Evolutionary conservation across 768 basidiomycete species (phyloP).

Genomic region (Podaxis sp.): DNA sequence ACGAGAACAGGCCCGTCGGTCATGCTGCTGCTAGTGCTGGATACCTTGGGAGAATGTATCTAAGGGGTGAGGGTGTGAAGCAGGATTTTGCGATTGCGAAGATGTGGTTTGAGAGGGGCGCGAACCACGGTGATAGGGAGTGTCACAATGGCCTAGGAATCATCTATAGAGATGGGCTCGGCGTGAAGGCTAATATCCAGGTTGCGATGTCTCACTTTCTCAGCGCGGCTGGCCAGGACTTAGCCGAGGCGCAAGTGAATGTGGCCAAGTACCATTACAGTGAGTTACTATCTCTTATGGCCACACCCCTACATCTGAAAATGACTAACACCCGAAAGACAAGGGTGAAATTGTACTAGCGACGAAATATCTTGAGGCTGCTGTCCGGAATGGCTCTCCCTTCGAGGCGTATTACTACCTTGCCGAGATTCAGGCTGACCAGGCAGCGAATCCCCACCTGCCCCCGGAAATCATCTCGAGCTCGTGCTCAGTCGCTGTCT

Average conservation of each 20-base stretch:
- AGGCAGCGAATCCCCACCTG: constrained; percentile 40
- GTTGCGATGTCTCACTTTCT: constrained; percentile 66
- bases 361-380: constrained; percentile 74
- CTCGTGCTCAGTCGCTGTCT: constrained; percentile 85
- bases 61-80: constrained; percentile 89
- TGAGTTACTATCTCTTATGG: constrained; percentile 22
- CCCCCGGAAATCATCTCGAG: constrained; percentile 53
- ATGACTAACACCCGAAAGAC: constrained; percentile 36
- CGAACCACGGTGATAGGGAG: constrained; percentile 77
- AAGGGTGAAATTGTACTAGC: constrained; percentile 66
- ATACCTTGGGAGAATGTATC: constrained; percentile 89
- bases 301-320: neutral
- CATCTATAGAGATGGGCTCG: constrained; percentile 87
- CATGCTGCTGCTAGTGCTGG: constrained; percentile 80
- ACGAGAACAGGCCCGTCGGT: constrained; percentile 45
- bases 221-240: constrained; percentile 79
- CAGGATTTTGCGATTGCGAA: constrained; percentile 71
- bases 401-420: constrained; percentile 96
- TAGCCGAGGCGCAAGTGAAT: constrained; percentile 91
- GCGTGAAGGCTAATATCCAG: constrained; percentile 56
- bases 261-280: constrained; percentile 73
- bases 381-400: constrained; percentile 82
- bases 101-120: constrained; percentile 93
- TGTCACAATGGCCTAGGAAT: constrained; percentile 88
- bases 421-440: constrained; percentile 70